phyloP scores from a whole-genome alignment of 805 yeast genomes.

The Helenozyma baotianmanensis region DNA sequence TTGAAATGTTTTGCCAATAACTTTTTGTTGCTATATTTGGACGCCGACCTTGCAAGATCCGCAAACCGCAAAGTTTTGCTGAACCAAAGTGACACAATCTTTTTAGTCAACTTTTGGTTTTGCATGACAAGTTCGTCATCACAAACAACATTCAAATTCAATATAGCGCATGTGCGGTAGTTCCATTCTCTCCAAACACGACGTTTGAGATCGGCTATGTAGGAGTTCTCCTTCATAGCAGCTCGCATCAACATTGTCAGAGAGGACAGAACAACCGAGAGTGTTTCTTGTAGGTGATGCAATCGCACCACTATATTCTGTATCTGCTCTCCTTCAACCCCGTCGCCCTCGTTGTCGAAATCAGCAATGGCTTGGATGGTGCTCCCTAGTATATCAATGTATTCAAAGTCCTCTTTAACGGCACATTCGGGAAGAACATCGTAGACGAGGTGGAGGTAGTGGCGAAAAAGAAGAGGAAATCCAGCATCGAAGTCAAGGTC shows the following conservation, averaged over 20 bases:
- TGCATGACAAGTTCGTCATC: too few species aligned
- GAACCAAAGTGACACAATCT: too few species aligned
- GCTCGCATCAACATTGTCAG: slow-evolving; percentile 30
- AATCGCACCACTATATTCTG: slow-evolving; percentile 20
- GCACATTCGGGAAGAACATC: slow-evolving; percentile 18
- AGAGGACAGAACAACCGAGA: slow-evolving; percentile 1
- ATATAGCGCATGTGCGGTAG: slow-evolving; percentile 6
- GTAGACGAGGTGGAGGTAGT: slow-evolving; percentile 20
- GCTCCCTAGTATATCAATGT: slow-evolving; percentile 16
- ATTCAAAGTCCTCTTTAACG: slow-evolving; percentile 17
- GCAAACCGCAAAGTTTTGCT: too few species aligned
- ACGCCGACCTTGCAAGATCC: too few species aligned
- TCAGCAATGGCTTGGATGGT: slow-evolving; percentile 23
- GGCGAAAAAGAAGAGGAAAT: slow-evolving; percentile 20
- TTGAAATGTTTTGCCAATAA: slow-evolving; percentile 7
- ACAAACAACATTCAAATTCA: too few species aligned
- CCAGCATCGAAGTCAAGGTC: slow-evolving; percentile 18
- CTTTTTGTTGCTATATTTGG: slow-evolving; percentile 9
- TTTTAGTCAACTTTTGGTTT: too few species aligned
- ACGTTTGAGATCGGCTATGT: slow-evolving; percentile 1
- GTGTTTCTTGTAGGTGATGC: slow-evolving; percentile 16
- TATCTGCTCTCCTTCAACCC: slow-evolving; percentile 16
- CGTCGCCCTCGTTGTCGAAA: slow-evolving; percentile 22
- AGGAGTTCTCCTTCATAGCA: slow-evolving; percentile 17
- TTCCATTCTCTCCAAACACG: slow-evolving; percentile 21